Evolutionary conservation across 257 asterid genomes (phyloP), one percentile per base, ranked within the genome.

Genomic region (Solanum pimpinellifolium): DNA sequence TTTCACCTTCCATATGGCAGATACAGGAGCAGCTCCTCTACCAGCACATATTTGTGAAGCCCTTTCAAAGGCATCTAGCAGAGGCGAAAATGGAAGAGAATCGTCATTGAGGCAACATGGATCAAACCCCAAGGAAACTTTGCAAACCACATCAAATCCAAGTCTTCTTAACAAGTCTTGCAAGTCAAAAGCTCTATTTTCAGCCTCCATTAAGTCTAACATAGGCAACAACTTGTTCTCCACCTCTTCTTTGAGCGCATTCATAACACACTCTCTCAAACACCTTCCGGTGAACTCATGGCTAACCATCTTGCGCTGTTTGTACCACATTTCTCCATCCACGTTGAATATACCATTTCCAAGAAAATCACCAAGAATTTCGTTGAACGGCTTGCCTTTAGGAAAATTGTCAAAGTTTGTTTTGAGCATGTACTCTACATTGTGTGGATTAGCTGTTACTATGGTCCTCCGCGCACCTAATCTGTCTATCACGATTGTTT

Each of bases 311-410:
- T 89, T 90, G 39, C 93, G 94, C 91, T 91, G 95, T 83, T 82
- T 44, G 90, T 87, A 86, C 94, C 95, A 92, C 27, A 86, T 85
- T 11, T 92, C 93, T 4, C 95, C 95, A 70, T 93, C 95, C 76
- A 91, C 95, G n/a, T 93, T 92, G 88, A 93, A 93, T 83, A 93
- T 93, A 9, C 95, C 95, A 11, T 89, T 86, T 8, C 96, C 95
- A 10, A 93, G 93, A 87, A 93, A 93, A 83, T 93, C 96, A 1
- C 92, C 92, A 1, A 93, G 92, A 39, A 92, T 88, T 3, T 91
- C 94, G 1, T 91, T 91, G 88, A 93, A 93, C 3, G 94, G 92
- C 84, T 86, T 90, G 5, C 96, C 96, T 84, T 93, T 93, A 0
- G 96, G 95, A 7, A 89, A 93, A 89, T 93, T 93, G 83, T 76